Evolutionary conservation across 2,329 filamentous ascomycete genomes (phyloP).

Genomic region (Fusarium sp.): DNA sequence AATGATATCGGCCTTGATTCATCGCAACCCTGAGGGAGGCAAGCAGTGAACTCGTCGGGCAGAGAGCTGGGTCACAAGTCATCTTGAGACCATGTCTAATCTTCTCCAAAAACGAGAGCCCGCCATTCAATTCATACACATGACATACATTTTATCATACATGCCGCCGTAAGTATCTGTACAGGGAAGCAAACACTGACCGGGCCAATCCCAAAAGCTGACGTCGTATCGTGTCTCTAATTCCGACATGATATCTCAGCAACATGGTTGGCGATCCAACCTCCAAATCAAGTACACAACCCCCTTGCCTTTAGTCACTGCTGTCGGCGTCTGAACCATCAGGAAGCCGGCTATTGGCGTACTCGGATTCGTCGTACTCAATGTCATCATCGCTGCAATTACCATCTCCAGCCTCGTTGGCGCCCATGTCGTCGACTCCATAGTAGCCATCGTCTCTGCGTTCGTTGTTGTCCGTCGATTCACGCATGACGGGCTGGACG

Average conservation of each 20-base stretch:
- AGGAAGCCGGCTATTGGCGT: slow-evolving; percentile 22
- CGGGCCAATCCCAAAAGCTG: not conserved
- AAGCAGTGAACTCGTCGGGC: not conserved
- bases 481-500: slow-evolving; percentile 13
- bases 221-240: not conserved
- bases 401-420: slow-evolving; percentile 34
- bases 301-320: not conserved
- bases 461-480: not conserved
- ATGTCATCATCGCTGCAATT: slow-evolving; percentile 39
- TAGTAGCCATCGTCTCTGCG: slow-evolving; percentile 32
- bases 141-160: not conserved
- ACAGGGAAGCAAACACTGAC: not conserved
- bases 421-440: slow-evolving; percentile 44
- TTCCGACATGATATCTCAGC: not conserved
- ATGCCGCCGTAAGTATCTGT: not conserved
- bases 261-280: not conserved
- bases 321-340: not conserved
- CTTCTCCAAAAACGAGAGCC: not conserved
- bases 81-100: not conserved
- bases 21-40: not conserved
- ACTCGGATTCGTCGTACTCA: slow-evolving; percentile 42
- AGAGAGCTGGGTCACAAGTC: not conserved
- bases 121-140: not conserved
- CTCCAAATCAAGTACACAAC: not conserved
- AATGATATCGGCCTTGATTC: not conserved